Base-by-base conservation (phyloP, 1,284 basidiomycete genomes). In the Heterobasidion parviporum region DNA sequence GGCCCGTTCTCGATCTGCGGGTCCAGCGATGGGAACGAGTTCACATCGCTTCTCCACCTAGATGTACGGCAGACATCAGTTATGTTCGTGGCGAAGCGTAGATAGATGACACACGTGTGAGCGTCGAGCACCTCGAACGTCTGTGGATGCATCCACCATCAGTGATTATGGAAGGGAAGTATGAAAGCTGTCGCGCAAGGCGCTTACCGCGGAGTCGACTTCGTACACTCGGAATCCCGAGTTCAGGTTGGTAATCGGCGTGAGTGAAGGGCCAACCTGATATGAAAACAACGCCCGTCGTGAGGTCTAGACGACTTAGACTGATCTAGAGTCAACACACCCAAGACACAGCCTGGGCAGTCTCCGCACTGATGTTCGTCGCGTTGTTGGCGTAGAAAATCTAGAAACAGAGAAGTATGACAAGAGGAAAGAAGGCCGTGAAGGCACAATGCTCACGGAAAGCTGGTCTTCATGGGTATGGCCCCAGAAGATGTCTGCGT, bases 391-490 rank as follows among this genome's bases (percentile, higher is more conserved):
- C 67, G 65, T 92, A 92, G 68, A 81, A 92, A 50, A 92, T 81
- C 82, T 87, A 48, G 18, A 33, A 34, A 18, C 32, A 34, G 32
- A 33, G n/a, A 48, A n/a, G 3, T 48, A 38, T 15, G n/a, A 41
- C 6, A 34, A 10, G 34, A 57, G 41, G 52, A 52, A 47, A 47
- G 6, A 38, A 53, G 15, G 43, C 10, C 16, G 8, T 16, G 3
- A 34, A 14, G 36, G 43, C 49, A 32, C 33, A 33, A 12, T 44
- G 70, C 79, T 50, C 59, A 85, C 85, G n/a, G 81, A 83, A 55
- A 89, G 67, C 68, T 89, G 79, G 66, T 92, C 90, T 66, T 92
- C 88, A 60, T 92, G 89, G 1, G 87, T 86, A 66, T 92, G 90
- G 1, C 89, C 89, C 63, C 79, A 91, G 73, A 92, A 91, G 48